phyloP scores from a whole-genome alignment of 1,139 yeast genomes.

The Suhomyces terraborum region DNA sequence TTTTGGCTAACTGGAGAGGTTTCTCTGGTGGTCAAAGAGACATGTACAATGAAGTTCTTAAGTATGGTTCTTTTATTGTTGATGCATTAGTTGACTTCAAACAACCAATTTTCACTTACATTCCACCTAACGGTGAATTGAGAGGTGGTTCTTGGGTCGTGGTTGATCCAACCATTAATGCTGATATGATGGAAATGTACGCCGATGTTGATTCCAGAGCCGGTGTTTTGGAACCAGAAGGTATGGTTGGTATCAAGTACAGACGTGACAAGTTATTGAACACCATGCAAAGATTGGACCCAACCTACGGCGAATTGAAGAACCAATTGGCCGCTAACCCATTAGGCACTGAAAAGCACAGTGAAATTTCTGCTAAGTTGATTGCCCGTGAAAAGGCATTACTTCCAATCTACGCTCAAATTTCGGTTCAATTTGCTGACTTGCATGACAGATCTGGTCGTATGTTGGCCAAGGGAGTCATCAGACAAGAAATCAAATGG shows the following conservation, averaged over 20 bases:
- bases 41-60: conserved; percentile 97
- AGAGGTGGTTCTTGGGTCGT: conserved; percentile 99
- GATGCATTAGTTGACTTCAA: conserved; percentile 95
- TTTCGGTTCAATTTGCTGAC: conserved; percentile 95
- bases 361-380: conserved; percentile 64
- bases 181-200: conserved; percentile 99
- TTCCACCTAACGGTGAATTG: conserved; percentile 96
- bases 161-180: conserved; percentile 95
- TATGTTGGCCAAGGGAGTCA: conserved; percentile 93
- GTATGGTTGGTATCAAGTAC: conserved; percentile 98
- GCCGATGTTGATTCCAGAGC: conserved; percentile 97
- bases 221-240: conserved; percentile 98
- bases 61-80: conserved; percentile 94
- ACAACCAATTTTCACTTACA: conserved; percentile 94
- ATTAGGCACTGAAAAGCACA: conserved; percentile 63
- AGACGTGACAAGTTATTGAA: conserved; percentile 87
- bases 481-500: conserved; percentile 86
- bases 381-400: conserved; percentile 76
- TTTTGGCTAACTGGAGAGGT: conserved; percentile 99
- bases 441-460: conserved; percentile 97
- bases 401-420: conserved; percentile 87
- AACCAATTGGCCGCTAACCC: conserved; percentile 54
- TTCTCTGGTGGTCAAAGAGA: conserved; percentile 99
- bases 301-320: conserved; percentile 68
- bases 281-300: conserved; percentile 89